Evolutionary conservation across 441 rosid genomes (phyloP).

Genomic region (Gossypium davidsonii): DNA sequence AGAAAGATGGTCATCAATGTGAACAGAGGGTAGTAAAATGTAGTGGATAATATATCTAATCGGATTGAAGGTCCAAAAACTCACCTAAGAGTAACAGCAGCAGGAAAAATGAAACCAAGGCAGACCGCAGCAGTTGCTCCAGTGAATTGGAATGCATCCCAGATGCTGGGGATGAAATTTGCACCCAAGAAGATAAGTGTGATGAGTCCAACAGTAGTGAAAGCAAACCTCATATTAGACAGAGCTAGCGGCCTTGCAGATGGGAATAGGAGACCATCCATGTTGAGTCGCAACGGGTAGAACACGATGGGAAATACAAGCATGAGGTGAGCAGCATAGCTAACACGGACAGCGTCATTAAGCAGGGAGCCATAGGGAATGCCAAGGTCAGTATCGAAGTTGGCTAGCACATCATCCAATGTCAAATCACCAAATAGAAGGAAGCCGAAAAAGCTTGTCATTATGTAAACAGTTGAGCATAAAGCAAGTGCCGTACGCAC

Average conservation of each 20-base stretch:
- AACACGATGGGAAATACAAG: slow-evolving; percentile 94
- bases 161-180: slow-evolving; percentile 92
- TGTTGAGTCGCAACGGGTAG: slow-evolving; percentile 76
- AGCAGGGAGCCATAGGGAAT: slow-evolving; percentile 75
- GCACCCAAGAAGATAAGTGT: slow-evolving; percentile 69
- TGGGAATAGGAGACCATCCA: slow-evolving; percentile 90
- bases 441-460: slow-evolving; percentile 87
- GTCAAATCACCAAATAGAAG: slow-evolving; percentile 86
- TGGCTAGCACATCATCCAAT: slow-evolving; percentile 92
- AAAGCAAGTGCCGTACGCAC: slow-evolving; percentile 71
- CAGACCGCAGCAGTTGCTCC: slow-evolving; percentile 99
- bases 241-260: slow-evolving; percentile 50
- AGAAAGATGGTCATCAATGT: background rate
- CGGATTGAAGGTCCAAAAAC: slow-evolving; percentile 5
- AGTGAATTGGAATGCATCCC: slow-evolving; percentile 99
- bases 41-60: background rate
- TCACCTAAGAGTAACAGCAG: slow-evolving; percentile 82
- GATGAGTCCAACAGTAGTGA: slow-evolving; percentile 59
- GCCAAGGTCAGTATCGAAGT: slow-evolving; percentile 82
- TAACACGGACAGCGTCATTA: slow-evolving; percentile 84
- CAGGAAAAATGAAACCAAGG: slow-evolving; percentile 93
- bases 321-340: slow-evolving; percentile 93
- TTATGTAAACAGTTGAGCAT: slow-evolving; percentile 75
- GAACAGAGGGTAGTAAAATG: background rate
- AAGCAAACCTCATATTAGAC: slow-evolving; percentile 63